These are phyloP conservation scores for Trifolium subterraneum DNA, from an alignment of 306 rosid genomes.

Conservation along the genomic window DNA sequence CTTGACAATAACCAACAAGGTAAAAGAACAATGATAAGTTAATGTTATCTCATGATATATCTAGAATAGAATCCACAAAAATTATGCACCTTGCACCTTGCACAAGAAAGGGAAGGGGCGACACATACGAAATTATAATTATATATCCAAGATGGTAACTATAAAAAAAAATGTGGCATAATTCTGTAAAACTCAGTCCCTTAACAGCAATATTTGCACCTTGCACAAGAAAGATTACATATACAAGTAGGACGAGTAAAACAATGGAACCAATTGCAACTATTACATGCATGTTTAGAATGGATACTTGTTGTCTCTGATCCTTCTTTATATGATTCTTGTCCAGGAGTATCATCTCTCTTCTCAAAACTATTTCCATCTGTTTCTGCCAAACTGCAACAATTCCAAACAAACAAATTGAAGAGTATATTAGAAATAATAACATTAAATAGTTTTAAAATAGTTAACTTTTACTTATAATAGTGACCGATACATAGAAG, in stretches of 20 bases:
- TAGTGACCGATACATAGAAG: not conserved
- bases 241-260: conserved; percentile 42
- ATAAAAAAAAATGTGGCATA: conserved; percentile 31
- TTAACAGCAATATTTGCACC: conserved; percentile 45
- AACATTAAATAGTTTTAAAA: no score
- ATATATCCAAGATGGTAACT: conserved; percentile 29
- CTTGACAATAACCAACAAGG: no score
- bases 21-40: no score
- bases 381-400: conserved; percentile 56
- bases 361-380: conserved; percentile 26
- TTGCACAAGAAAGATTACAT: conserved; percentile 39
- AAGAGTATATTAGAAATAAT: no score
- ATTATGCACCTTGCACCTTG: no score
- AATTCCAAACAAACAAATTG: conserved; percentile 39
- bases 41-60: no score
- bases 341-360: conserved; percentile 38
- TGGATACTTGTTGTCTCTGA: conserved; percentile 29
- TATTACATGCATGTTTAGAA: conserved; percentile 24
- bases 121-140: conserved; percentile 16
- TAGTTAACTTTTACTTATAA: no score
- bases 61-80: no score
- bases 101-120: conserved; percentile 33
- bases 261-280: conserved; percentile 40
- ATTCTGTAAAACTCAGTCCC: conserved; percentile 39
- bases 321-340: conserved; percentile 23